Evolutionary conservation across 352 stramenopile species (phyloP).

Genomic region (Phytopythium chamaehyphon): DNA sequence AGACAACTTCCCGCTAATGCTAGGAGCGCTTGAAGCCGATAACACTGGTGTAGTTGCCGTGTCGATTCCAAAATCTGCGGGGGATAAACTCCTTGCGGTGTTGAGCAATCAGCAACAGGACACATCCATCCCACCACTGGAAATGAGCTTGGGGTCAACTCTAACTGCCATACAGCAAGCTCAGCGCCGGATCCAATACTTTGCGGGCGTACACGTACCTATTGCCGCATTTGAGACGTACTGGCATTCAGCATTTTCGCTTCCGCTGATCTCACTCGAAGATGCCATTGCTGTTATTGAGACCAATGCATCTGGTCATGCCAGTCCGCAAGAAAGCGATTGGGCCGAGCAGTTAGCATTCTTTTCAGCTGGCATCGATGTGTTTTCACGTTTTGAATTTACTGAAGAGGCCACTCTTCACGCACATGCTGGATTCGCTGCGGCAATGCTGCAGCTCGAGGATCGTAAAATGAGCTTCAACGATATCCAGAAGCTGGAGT

Average conservation of each 20-base stretch:
- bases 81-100: slow-evolving; percentile 18
- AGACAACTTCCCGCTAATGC: slow-evolving; percentile 18
- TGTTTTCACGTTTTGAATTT: slow-evolving; percentile 18
- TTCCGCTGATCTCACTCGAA: slow-evolving; percentile 17
- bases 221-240: slow-evolving; percentile 29
- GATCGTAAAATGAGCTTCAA: background rate
- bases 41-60: slow-evolving; percentile 12
- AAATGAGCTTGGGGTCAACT: background rate
- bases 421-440: slow-evolving; percentile 16
- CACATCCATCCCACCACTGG: background rate
- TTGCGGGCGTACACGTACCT: slow-evolving; percentile 26
- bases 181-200: slow-evolving; percentile 28
- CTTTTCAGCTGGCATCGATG: slow-evolving; percentile 13
- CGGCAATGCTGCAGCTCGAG: slow-evolving; percentile 7
- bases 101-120: background rate
- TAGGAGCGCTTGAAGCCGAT: slow-evolving; percentile 21
- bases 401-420: slow-evolving; percentile 21
- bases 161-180: slow-evolving; percentile 15
- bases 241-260: slow-evolving; percentile 7
- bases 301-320: background rate
- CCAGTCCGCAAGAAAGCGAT: no score
- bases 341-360: slow-evolving; percentile 9
- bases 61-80: slow-evolving; percentile 20
- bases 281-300: slow-evolving; percentile 14
- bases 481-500: slow-evolving; percentile 2